Evolutionary conservation across 176 grass and related monocot genomes (phyloP), one percentile per base, ranked within the genome.

Genomic region (Hordeum marinum): DNA sequence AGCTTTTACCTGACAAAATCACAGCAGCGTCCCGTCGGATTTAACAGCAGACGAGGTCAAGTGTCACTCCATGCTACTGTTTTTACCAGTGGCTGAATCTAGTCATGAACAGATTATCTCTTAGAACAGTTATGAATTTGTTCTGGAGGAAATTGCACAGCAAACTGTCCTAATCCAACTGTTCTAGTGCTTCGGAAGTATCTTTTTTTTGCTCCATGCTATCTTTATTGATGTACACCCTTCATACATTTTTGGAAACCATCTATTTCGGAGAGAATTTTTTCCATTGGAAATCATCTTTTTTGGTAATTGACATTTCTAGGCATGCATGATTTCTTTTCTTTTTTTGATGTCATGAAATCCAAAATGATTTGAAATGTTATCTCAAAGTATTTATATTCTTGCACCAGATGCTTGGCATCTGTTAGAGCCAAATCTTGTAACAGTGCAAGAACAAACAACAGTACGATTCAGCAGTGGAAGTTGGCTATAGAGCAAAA

Each of bases 401-500:
- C 81, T 32, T 73, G 32, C 39, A 64, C 57, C 32, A 84, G 72
- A 88, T 46, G 35, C 46, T 43, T 50, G n/a, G 20, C 26, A 5
- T 85, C 36, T 13, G n/a, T 67, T n/a, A 46, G 31, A 39, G 65
- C 29, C 25, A 54, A 62, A 79, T 63, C 64, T 40, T 71, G 60
- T 34, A 54, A 64, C 71, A 70, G 70, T 41, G 39, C 60, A 62
- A 71, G 39, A 85, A 89, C 62, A 85, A 81, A 85, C 26, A 76
- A 25, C 50, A 52, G 48, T 40, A 69, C 83, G 55, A 84, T 76
- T 27, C 80, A 66, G 54, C 74, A 66, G 70, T 52, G 77, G 70
- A 40, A 46, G 57, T 55, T 82, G 88, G 79, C 64, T 63, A 24
- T 63, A 72, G 76, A 86, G 78, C 42, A 82, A 86, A 23, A 72